A percentile compares a stretch with the other conserved stretches of the same genome.
Evolutionary conservation across 257 asterid genomes (phyloP).

Genomic region (Linderniella brevidens): DNA sequence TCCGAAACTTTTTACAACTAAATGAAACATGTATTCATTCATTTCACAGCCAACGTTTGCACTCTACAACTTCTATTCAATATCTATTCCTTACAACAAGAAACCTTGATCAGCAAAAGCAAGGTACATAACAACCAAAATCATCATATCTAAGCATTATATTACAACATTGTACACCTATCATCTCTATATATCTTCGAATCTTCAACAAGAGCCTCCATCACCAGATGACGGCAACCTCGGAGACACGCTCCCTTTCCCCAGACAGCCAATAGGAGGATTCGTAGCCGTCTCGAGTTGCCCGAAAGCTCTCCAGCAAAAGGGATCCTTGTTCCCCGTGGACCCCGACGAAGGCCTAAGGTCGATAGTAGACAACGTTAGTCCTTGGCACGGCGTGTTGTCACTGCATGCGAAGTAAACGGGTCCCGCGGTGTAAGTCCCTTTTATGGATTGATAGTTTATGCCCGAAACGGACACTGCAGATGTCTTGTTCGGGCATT

Average conservation of each 20-base stretch:
- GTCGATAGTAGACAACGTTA: constrained; percentile 42
- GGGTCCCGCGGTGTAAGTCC: constrained; percentile 84
- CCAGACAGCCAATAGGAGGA: constrained; percentile 62
- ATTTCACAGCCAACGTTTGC: too few species aligned
- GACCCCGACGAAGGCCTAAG: constrained; percentile 38
- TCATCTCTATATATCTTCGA: not conserved
- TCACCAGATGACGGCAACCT: constrained; percentile 43
- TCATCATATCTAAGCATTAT: not conserved
- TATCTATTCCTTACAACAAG: too few species aligned
- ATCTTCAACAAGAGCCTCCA: constrained; percentile 37
- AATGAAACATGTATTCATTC: too few species aligned
- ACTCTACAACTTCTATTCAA: too few species aligned
- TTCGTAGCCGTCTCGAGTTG: constrained; percentile 46
- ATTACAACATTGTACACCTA: too few species aligned
- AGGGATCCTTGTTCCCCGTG: constrained; percentile 74
- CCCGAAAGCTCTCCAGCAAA: constrained; percentile 79
- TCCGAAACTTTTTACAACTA: too few species aligned
- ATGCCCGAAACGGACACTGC: constrained; percentile 80
- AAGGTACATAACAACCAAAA: too few species aligned
- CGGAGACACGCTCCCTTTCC: constrained; percentile 46
- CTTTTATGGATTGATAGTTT: constrained; percentile 49
- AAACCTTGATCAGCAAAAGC: too few species aligned
- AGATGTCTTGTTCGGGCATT: constrained; percentile 57
- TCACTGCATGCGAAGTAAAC: constrained; percentile 89
- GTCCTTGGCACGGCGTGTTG: constrained; percentile 52